Evolutionary conservation across 129 eudicot species (phyloP), one percentile per base, ranked within the genome.

Genomic region (Helianthus tuberosus): DNA sequence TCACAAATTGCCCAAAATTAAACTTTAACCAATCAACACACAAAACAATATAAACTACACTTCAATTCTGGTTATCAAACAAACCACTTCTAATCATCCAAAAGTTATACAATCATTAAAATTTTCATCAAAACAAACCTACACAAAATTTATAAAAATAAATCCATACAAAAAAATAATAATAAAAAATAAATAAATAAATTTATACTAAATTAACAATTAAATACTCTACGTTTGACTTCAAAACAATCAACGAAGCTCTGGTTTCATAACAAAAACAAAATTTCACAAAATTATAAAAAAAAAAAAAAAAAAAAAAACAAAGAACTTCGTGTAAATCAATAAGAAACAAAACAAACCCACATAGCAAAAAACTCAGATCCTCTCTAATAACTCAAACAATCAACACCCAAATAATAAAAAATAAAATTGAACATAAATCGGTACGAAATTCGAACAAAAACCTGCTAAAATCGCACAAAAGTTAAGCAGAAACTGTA

Each of bases 311-410:
- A 32, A 50, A 7, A 25, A 23, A 50, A 32, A 63, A 16, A 23
- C 14, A 17, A 60, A 41, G 23, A 35, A 16, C 17, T 77, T 49
- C 17, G 12, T 66, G 74, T 23, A 46, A 54, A 77, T 68, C 69
- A 36, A 53, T 39, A 68, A 57, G 20, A 55, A 58, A 27, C 10
- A 43, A 61, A 50, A 51, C 50, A 66, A 77, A 73, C 71, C 71
- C 55, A 39, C 39, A 39, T 71, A 64, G 69, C 43, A 36, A 64
- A 59, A 43, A 74, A 64, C 60, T 46, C 78, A 83, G 82, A 85
- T 82, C 85, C 83, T 80, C 80, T 68, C 48, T 73, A 57, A 43
- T 48, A 65, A 62, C 77, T 65, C 23, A 50, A 46, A 58, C 64
- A 48, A 17, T 14, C 38, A 71, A 75, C 50, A 72, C 25, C 44